Percentiles rank a stretch among this genome's conserved stretches.
Conservation (phyloP, 768 basidiomycete species). For the Suillus alpinus region DNA sequence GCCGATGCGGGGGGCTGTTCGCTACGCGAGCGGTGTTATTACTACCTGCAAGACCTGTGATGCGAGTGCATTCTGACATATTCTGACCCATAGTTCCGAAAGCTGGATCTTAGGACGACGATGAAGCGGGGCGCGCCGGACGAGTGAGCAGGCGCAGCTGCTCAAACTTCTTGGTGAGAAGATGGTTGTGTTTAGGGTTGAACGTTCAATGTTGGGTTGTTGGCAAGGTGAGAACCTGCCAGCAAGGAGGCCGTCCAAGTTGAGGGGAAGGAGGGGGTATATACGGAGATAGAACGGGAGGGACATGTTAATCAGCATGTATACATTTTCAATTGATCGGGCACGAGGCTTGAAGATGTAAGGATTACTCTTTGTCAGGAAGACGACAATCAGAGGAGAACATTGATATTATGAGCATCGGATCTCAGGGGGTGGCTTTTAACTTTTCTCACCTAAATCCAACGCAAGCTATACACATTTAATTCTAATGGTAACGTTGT, state of each 20-base stretch:
- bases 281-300: slow-evolving; percentile 27
- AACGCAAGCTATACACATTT: too few relatives aligned
- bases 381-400: too few relatives aligned
- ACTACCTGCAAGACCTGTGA: too few relatives aligned
- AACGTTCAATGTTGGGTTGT: slow-evolving; percentile 35
- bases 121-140: slow-evolving; percentile 91
- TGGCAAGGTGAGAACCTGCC: slow-evolving; percentile 69
- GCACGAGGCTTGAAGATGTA: too few relatives aligned
- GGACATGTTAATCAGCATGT: slow-evolving; percentile 26
- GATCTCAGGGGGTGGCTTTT: too few relatives aligned
- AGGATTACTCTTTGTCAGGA: too few relatives aligned
- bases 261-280: slow-evolving; percentile 35
- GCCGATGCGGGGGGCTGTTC: too few relatives aligned
- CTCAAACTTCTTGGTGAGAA: slow-evolving; percentile 88
- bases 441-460: too few relatives aligned
- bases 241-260: slow-evolving; percentile 63
- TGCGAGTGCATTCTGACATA: too few relatives aligned
- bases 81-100: slow-evolving; percentile 85
- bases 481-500: too few relatives aligned
- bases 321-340: neutral
- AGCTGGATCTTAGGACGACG: slow-evolving; percentile 81
- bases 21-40: too few relatives aligned
- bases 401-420: too few relatives aligned
- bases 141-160: slow-evolving; percentile 86
- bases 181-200: slow-evolving; percentile 80